These are phyloP conservation scores for Boletus sp. DNA, from an alignment of 768 basidiomycete species.

Conservation along the genomic window DNA sequence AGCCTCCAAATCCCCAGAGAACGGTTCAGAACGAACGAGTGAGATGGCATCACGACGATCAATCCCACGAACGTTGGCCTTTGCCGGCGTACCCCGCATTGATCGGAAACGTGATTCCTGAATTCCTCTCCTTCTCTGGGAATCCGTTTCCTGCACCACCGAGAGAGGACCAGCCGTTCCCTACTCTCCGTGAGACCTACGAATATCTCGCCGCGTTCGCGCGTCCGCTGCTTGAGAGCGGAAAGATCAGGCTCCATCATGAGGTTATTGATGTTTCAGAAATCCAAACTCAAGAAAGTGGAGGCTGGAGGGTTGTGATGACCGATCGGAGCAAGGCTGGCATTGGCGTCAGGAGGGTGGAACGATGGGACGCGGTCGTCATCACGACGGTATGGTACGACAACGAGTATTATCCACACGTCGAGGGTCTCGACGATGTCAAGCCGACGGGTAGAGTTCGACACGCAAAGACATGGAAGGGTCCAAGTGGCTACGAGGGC, in stretches of 20 bases:
- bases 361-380: constrained; percentile 50
- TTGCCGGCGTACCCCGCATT: constrained; percentile 47
- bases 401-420: constrained; percentile 41
- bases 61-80: constrained; percentile 32
- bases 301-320: constrained; percentile 41
- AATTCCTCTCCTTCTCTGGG: constrained; percentile 33
- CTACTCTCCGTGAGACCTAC: constrained; percentile 27
- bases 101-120: constrained; percentile 50
- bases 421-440: constrained; percentile 41
- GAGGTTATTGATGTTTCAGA: constrained; percentile 42
- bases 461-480: constrained; percentile 44
- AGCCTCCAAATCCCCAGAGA: not conserved
- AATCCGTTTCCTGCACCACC: constrained; percentile 27
- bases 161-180: constrained; percentile 27
- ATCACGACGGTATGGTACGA: constrained; percentile 46
- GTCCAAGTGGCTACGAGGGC: constrained; percentile 35
- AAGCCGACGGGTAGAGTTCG: constrained; percentile 32
- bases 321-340: constrained; percentile 35
- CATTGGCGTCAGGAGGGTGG: constrained; percentile 24
- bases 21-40: not conserved
- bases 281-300: constrained; percentile 14
- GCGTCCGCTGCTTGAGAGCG: constrained; percentile 21
- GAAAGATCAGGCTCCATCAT: constrained; percentile 38
- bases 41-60: not conserved
- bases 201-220: constrained; percentile 28